Conservation (phyloP, 2,329 filamentous ascomycete species). For the Zelopaecilomyces penicillatus region DNA sequence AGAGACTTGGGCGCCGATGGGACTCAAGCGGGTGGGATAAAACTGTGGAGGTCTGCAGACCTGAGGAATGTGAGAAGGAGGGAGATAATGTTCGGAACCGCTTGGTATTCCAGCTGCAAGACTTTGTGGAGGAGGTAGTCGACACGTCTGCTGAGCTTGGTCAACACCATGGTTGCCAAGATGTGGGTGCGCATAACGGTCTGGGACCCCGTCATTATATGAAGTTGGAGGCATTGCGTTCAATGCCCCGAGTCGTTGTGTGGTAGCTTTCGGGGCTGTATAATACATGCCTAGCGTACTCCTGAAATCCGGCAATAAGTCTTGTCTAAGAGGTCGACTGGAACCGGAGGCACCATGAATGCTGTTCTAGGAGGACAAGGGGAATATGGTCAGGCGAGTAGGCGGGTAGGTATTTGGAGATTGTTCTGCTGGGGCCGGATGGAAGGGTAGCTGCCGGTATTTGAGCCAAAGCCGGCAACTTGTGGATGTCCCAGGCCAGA, state of each 20-base stretch:
- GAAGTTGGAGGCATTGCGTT: slow-evolving; percentile 17
- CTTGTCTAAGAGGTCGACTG: slow-evolving; percentile 6
- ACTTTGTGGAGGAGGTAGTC: slow-evolving; percentile 18
- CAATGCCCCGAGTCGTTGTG: slow-evolving; percentile 8
- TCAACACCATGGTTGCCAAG: slow-evolving; percentile 17
- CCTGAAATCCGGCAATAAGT: slow-evolving; percentile 6
- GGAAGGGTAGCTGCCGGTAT: no score
- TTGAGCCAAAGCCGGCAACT: slow-evolving; percentile 7
- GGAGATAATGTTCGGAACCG: slow-evolving; percentile 6
- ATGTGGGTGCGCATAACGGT: slow-evolving; percentile 11
- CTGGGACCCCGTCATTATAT: slow-evolving; percentile 15
- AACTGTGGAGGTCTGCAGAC: neutral
- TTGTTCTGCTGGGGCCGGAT: no score
- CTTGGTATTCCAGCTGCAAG: slow-evolving; percentile 15
- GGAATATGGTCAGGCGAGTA: slow-evolving; percentile 7
- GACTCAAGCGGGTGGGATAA: neutral
- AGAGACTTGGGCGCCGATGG: neutral
- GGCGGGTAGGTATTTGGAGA: neutral
- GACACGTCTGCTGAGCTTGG: slow-evolving; percentile 18
- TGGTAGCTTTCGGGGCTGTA: slow-evolving; percentile 12
- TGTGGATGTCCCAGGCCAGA: slow-evolving; percentile 5
- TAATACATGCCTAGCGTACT: slow-evolving; percentile 14
- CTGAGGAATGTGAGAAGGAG: slow-evolving; percentile 8
- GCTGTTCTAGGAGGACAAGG: slow-evolving; percentile 2
- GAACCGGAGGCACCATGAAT: slow-evolving; percentile 10